Percentiles rank a stretch among this genome's conserved stretches.
phyloP scores from a whole-genome alignment of 2,329 filamentous ascomycete species.

The Aureobasidium musti region DNA sequence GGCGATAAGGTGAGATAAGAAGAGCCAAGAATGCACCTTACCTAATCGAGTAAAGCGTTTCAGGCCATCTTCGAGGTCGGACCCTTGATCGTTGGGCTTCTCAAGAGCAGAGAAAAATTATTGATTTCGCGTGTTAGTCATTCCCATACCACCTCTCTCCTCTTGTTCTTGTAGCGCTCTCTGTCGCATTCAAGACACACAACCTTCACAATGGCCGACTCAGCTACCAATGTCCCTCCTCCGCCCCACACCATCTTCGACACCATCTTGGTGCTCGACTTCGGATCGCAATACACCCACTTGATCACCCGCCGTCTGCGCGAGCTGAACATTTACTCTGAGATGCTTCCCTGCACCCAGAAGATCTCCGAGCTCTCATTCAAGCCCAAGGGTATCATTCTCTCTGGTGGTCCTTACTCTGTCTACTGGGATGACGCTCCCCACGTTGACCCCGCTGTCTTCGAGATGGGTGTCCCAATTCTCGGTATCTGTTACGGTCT shows the following conservation, averaged over 20 bases:
- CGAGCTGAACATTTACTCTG: conserved; percentile 77
- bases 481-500: conserved; percentile 65
- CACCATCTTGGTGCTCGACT: conserved; percentile 73
- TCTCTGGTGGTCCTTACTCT: conserved; percentile 71
- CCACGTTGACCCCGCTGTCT: conserved; percentile 79
- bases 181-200: conserved; percentile 15
- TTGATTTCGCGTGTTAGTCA: conserved; percentile 35
- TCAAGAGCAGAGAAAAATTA: conserved; percentile 17
- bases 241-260: conserved; percentile 57
- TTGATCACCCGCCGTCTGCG: conserved; percentile 74
- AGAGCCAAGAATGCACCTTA: conserved; percentile 5
- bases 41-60: conserved; percentile 8
- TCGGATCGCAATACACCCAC: conserved; percentile 72
- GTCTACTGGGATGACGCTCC: conserved; percentile 79
- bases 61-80: conserved; percentile 12
- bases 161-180: conserved; percentile 20
- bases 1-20: conserved; percentile 4
- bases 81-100: conserved; percentile 2
- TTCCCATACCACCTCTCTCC: not conserved
- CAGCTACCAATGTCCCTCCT: conserved; percentile 43
- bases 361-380: conserved; percentile 75
- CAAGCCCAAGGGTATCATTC: conserved; percentile 81
- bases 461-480: conserved; percentile 68
- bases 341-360: conserved; percentile 85
- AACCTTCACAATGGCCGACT: conserved; percentile 34